A percentile compares a stretch with the other conserved stretches of the same genome.
These are phyloP conservation scores for Gyrodon lividus DNA, from an alignment of 768 basidiomycete genomes.

Conservation along the genomic window DNA sequence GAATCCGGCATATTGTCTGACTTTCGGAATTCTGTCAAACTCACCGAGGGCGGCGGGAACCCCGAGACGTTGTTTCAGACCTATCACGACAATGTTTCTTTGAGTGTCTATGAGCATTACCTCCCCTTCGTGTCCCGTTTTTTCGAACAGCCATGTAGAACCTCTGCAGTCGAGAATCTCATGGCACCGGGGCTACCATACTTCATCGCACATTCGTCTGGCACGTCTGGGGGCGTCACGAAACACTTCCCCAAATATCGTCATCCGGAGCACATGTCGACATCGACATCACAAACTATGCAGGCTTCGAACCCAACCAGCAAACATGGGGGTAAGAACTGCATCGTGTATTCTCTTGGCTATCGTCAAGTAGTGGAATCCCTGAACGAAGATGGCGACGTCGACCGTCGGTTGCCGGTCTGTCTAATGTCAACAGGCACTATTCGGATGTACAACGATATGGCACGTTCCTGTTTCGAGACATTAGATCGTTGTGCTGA, in stretches of 20 bases:
- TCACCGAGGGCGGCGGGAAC: not conserved
- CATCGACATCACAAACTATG: constrained; percentile 12
- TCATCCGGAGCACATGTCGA: constrained; percentile 22
- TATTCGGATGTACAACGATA: constrained; percentile 20
- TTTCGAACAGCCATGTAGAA: constrained; percentile 20
- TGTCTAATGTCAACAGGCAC: constrained; percentile 23
- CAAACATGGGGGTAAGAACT: constrained; percentile 15
- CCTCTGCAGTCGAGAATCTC: constrained; percentile 17
- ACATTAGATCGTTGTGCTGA: not conserved
- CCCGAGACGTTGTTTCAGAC: constrained; percentile 1
- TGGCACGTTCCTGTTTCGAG: constrained; percentile 4
- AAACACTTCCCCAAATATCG: constrained; percentile 22
- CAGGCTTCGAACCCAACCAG: constrained; percentile 9
- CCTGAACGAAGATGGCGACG: constrained; percentile 6
- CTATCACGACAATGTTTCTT: constrained; percentile 17
- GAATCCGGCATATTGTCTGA: constrained; percentile 12
- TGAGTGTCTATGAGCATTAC: constrained; percentile 18
- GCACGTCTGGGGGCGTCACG: constrained; percentile 15
- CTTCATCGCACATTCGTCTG: constrained; percentile 22
- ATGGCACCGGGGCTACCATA: constrained; percentile 23
- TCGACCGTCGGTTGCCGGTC: constrained; percentile 14
- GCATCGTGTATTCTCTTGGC: constrained; percentile 22
- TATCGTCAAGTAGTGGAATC: constrained; percentile 11
- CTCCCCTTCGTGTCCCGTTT: constrained; percentile 20
- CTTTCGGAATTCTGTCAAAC: constrained; percentile 10